Base-by-base conservation (phyloP, 208 protist genomes). In the Zelonia costaricensis region DNA sequence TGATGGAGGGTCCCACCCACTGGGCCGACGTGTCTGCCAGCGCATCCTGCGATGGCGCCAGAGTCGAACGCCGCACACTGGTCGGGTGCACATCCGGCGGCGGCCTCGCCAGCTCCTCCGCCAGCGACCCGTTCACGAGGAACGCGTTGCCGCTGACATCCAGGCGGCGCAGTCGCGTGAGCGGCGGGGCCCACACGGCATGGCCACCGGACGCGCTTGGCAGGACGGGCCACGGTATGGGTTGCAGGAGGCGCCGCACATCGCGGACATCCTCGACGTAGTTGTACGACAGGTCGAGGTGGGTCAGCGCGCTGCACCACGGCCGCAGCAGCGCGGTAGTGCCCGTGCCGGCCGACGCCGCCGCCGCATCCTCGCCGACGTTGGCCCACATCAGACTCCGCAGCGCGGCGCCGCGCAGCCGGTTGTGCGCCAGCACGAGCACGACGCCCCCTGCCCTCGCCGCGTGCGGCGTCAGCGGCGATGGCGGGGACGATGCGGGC, bases 101-200 rank as follows among this genome's bases (percentile, higher is more conserved):
- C 22, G n/a, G 20, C 40, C 46, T 28, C 55, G 31, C 20, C 18
- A 59, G 22, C 25, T 63, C 46, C 20, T 23, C 23, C 23, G 62
- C 62, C 9, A 80, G 56, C 1, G 67, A 71, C 1, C 74, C 69
- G 62, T 80, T 80, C 20, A 76, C 56, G 8, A 80, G 57, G 15
- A 54, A 69, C 1, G 74, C 59, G 25, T 70, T 76, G 59, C 58
- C 56, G 56, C 63, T 76, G 8, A 80, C 6, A n/a, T 67, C 56
- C 23, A 76, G 51, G 4, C 49, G 49, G 0, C 22, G 35, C 47
- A 76, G 57, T n/a, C 47, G 56, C n/a, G 39, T 15, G n/a, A 69
- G 62, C 15, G 39, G 48, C 1, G 58, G 56, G 2, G 44, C 62
- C 20, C 48, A 33, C 45, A 28, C 40, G 3, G 22, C 18, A 15